Base-by-base conservation (phyloP, 306 rosid genomes). In the Fragaria ananassa region DNA sequence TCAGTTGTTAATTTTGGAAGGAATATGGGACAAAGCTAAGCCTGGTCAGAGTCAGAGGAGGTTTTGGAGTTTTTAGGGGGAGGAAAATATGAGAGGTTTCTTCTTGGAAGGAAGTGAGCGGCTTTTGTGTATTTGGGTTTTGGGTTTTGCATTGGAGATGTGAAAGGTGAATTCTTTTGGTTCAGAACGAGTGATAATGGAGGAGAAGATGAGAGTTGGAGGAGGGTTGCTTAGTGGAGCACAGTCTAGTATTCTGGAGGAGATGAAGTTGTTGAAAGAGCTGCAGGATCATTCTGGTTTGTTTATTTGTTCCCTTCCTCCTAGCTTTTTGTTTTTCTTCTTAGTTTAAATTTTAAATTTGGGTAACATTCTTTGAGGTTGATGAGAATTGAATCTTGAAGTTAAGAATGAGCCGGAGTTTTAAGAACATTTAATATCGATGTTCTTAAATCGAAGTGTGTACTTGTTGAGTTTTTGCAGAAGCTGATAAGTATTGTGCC, bases 241-340 rank as follows among this genome's bases (percentile, higher is more conserved):
- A 74, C 87, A 83, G 46, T 71, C 90, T 63, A 80, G 76, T 76
- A 88, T 95, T 14, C 86, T 81, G 69, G 90, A 93, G 67, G 99
- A 91, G 72, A 96, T 96, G 93, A 92, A 88, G 85, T 70, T 93
- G 76, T 76, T 96, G 71, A 92, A 95, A 67, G 97, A 95, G 80
- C 87, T 95, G 91, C 97, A 96, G 71, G 93, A 96, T 79, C 98
- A 92, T 15, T 78, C 87, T 71, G 99, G 99, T 96, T 25, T 71
- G 85, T 80, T 74, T 41, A 3, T 51, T 70, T 15, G 31, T 25
- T 41, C 34, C 10, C 51, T 67, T 29, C 34, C 8, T 44, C 19
- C 15, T 34, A 13, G 8, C 4, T 61, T 31, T 25, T 13, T 8
- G 47, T 1, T 45, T 23, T 53, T 2, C 21, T 53, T 66, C 31